Evolutionary conservation across 345 rosid genomes (phyloP).

Genomic region (Syzygium aqueum): DNA sequence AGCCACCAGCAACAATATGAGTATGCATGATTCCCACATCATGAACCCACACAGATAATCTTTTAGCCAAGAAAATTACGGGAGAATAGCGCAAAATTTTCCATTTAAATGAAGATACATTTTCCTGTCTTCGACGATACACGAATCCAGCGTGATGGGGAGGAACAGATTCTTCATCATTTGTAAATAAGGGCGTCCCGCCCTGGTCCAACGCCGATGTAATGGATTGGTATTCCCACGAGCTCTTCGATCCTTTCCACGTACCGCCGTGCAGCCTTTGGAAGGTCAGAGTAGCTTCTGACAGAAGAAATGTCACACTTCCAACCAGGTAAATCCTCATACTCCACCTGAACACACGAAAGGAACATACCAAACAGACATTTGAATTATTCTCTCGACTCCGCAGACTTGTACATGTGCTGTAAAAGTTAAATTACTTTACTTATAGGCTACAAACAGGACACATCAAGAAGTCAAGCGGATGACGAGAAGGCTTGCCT

Average conservation of each 20-base stretch:
- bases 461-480: not conserved
- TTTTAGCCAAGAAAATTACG: not conserved
- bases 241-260: constrained; percentile 93
- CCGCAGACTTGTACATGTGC: not conserved
- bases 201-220: constrained; percentile 89
- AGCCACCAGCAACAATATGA: not conserved
- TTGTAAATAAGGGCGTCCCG: constrained; percentile 88
- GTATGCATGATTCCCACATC: not conserved
- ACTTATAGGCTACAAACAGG: not conserved
- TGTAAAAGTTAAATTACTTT: not conserved
- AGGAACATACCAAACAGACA: not conserved
- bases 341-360: constrained; percentile 53
- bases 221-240: constrained; percentile 71
- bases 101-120: not conserved
- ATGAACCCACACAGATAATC: not conserved
- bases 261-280: constrained; percentile 63
- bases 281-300: constrained; percentile 76
- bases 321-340: constrained; percentile 93
- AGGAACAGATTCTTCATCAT: constrained; percentile 10
- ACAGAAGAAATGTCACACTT: constrained; percentile 64
- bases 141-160: not conserved
- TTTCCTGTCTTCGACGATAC: not conserved
- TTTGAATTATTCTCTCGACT: not conserved
- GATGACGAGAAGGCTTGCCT: constrained; percentile 27
- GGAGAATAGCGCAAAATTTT: not conserved